These are phyloP conservation scores for Picea abies DNA, from an alignment of 83 land plant species.

Conservation along the genomic window DNA sequence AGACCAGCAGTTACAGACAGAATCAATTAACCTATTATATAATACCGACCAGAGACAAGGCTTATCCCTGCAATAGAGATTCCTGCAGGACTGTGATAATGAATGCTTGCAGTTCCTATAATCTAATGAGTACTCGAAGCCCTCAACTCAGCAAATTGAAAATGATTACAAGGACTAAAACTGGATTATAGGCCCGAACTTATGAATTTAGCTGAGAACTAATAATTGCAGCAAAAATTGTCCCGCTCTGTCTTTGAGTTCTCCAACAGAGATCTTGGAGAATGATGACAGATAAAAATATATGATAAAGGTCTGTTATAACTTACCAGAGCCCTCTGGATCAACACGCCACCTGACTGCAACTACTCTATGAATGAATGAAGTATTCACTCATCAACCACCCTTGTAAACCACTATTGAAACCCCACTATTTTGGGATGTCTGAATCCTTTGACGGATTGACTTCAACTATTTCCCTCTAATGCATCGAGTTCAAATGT, in stretches of 20 bases:
- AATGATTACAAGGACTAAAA: no score
- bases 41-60: background rate
- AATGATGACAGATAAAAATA: background rate
- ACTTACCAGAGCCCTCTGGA: background rate
- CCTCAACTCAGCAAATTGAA: background rate
- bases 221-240: background rate
- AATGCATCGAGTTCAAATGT: no score
- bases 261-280: background rate
- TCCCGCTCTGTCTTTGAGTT: background rate
- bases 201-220: background rate
- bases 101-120: background rate
- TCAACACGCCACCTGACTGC: background rate
- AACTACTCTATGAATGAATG: constrained; percentile 1
- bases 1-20: background rate
- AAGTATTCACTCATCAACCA: background rate
- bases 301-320: background rate
- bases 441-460: background rate
- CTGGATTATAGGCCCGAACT: background rate
- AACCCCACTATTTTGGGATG: background rate
- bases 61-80: background rate
- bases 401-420: background rate
- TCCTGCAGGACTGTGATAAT: no score
- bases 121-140: background rate
- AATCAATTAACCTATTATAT: background rate
- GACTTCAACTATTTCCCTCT: background rate